Base-by-base conservation (phyloP, 129 eudicot genomes). In the Deinandra increscens region DNA sequence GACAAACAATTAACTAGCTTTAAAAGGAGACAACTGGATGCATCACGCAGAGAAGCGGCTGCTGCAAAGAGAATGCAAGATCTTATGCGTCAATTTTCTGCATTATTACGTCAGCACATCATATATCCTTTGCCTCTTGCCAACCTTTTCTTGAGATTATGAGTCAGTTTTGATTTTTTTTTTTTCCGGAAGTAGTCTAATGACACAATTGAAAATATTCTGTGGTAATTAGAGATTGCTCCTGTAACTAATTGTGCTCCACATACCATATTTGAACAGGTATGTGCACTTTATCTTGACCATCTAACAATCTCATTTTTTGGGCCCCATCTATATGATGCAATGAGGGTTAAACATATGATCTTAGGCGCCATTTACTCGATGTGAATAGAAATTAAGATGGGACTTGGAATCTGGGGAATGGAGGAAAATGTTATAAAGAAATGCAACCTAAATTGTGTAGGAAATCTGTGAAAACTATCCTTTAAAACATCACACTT, bases 51-150 rank as follows among this genome's bases (percentile, higher is more conserved):
- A 53, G 95, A 86, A 78, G 84, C 87, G 54, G 88, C 86, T 78
- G 91, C 89, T 22, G 65, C 78, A 34, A 82, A 81, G 84, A 82
- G 96, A 92, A 92, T 88, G 98, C 96, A 86, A 65, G 95, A 89
- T 56, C 91, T 92, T 56, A 89, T 87, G 80, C 86, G 86, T 39
- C 95, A 89, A 44, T 83, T 89, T 80, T 78, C 82, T 15, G 79
- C 50, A 31, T 81, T 87, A 79, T 45, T 92, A 68, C 82, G 84
- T 46, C 89, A 92, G 91, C 96, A 79, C 53, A 80, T 54, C 78
- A 58, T 39, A 38, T 73, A 80, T 81, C 56, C 81, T 84, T 79
- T 53, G 65, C 42, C 33, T n/a, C n/a, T n/a, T 72, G 31, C 59
- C 69, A 18, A 44, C 26, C 34, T 41, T 45, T 14, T 9, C 26